Evolutionary conservation across 2,329 filamentous ascomycete genomes (phyloP).

Genomic region (Penicillium sp.): DNA sequence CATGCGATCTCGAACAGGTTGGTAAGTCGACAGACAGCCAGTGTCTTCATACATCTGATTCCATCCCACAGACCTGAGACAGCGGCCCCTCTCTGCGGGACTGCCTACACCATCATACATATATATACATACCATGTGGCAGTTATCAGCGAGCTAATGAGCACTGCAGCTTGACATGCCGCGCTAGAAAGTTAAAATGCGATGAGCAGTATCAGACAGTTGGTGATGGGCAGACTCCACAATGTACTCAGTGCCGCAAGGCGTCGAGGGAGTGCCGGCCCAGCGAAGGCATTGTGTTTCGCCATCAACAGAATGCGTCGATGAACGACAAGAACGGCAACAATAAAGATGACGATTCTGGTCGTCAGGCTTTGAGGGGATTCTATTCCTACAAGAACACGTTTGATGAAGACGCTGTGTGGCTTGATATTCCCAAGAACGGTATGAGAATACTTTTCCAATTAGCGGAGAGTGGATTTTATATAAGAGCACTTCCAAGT

Average conservation of each 20-base stretch:
- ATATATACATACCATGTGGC: not conserved
- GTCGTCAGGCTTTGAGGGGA: conserved; percentile 49
- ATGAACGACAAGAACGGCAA: conserved; percentile 46
- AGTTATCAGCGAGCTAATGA: not conserved
- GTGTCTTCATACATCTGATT: not conserved
- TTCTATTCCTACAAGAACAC: conserved; percentile 66
- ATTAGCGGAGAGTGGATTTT: not conserved
- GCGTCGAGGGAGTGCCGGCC: conserved; percentile 58
- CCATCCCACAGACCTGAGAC: not conserved
- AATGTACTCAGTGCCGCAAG: conserved; percentile 59
- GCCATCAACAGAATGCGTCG: conserved; percentile 66
- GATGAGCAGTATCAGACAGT: conserved; percentile 42
- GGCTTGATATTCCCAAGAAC: conserved; percentile 59
- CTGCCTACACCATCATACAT: not conserved
- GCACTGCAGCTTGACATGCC: conserved; percentile 49
- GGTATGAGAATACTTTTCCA: conserved; percentile 33
- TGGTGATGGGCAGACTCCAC: conserved; percentile 57
- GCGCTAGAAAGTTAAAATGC: conserved; percentile 61
- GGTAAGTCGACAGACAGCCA: conserved; percentile 26
- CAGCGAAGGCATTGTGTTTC: conserved; percentile 61
- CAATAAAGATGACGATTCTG: conserved; percentile 36
- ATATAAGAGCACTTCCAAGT: not conserved
- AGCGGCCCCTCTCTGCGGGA: not conserved
- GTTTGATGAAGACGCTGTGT: conserved; percentile 57
- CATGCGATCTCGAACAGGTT: conserved; percentile 44